Percentiles rank a stretch among this genome's conserved stretches.
These are phyloP conservation scores for Saprolegnia parasitica DNA, from an alignment of 352 stramenopile genomes.

Conservation along the genomic window DNA sequence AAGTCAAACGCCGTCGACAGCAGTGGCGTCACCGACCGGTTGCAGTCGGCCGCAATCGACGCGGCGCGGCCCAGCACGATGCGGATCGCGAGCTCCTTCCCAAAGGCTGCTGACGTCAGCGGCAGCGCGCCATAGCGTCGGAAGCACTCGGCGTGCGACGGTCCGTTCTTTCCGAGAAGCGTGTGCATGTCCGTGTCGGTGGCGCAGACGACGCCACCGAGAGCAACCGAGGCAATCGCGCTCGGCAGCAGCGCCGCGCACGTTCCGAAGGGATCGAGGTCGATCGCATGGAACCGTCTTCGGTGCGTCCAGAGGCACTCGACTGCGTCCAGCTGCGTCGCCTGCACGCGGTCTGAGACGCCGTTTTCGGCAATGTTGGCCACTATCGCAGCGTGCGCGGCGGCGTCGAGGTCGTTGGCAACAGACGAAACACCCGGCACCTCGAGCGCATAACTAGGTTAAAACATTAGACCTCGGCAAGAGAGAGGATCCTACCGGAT, in stretches of 20 bases:
- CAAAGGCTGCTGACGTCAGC: constrained; percentile 11
- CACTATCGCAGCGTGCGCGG: neutral
- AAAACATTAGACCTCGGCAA: neutral
- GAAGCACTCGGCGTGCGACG: constrained; percentile 6
- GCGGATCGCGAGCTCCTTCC: constrained; percentile 21
- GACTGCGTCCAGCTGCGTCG: constrained; percentile 7
- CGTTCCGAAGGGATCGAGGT: constrained; percentile 21
- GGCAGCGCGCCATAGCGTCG: constrained; percentile 4
- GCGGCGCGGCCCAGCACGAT: neutral
- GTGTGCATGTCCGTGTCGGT: constrained; percentile 25
- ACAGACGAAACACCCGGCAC: constrained; percentile 7
- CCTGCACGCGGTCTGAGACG: neutral
- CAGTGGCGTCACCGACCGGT: neutral
- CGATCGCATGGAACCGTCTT: constrained; percentile 4
- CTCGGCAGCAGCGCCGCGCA: constrained; percentile 13
- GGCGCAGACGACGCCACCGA: constrained; percentile 13
- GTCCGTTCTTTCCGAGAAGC: constrained; percentile 12
- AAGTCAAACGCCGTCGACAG: constrained; percentile 16
- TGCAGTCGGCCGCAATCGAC: neutral
- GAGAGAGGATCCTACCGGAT: constrained; percentile 1
- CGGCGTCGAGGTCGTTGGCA: constrained; percentile 13
- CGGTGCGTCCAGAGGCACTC: constrained; percentile 2
- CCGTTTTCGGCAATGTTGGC: neutral
- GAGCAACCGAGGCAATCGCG: constrained; percentile 1
- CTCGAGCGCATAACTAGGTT: constrained; percentile 17